Evolutionary conservation across 2,329 filamentous ascomycete species (phyloP).

Genomic region (Fusarium solani-melongenae): DNA sequence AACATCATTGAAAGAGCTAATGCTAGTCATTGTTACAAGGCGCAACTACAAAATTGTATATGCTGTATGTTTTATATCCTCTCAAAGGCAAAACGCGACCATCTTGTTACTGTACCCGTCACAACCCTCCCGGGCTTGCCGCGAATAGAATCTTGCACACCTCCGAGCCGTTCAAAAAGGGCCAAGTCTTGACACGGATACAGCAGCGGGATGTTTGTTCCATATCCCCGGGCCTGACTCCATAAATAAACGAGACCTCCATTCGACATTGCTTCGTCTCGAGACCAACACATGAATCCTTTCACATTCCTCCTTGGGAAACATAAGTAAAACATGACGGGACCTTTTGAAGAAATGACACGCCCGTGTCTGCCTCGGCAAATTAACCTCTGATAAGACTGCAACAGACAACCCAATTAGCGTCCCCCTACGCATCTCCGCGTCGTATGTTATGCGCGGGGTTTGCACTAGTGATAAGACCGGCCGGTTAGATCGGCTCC

Average conservation of each 20-base stretch:
- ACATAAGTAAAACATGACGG: neutral
- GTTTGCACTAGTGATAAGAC: neutral
- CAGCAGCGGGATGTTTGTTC: neutral
- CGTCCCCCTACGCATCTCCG: neutral
- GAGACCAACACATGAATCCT: neutral
- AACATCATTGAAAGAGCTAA: neutral
- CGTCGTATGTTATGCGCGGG: constrained; percentile 1
- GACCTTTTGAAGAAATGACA: neutral
- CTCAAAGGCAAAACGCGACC: neutral
- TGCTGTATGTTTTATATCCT: neutral
- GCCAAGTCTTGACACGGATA: neutral
- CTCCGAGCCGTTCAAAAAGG: neutral
- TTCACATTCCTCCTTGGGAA: neutral
- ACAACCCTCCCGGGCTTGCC: neutral
- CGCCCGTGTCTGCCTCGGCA: neutral
- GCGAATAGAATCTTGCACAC: neutral
- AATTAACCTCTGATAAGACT: neutral
- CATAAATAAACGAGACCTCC: neutral
- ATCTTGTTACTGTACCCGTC: neutral
- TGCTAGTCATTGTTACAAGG: neutral
- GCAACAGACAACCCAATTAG: neutral
- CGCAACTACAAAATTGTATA: neutral
- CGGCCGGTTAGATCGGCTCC: constrained; percentile 5
- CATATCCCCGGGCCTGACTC: neutral
- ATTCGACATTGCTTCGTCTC: neutral